These are phyloP conservation scores for Lanmaoa rubissima DNA, from an alignment of 768 basidiomycete species.

Conservation along the genomic window DNA sequence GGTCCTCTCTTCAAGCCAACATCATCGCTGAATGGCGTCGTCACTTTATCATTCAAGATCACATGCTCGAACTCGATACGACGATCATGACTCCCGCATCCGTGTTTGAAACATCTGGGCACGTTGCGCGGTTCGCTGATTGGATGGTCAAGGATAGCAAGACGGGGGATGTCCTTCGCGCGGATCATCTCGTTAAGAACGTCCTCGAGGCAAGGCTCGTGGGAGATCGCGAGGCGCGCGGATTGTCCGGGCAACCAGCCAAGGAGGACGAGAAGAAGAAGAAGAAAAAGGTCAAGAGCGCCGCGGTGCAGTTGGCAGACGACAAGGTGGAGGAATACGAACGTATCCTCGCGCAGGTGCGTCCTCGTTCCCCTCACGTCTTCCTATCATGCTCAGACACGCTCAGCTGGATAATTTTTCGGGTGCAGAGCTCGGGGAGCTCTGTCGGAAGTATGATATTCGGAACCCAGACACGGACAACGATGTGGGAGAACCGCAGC, in stretches of 20 bases:
- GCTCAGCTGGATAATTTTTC: constrained; percentile 74
- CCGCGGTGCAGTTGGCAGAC: constrained; percentile 73
- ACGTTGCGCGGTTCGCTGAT: constrained; percentile 96
- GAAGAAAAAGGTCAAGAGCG: constrained; percentile 68
- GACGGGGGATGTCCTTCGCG: constrained; percentile 95
- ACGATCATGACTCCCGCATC: constrained; percentile 95
- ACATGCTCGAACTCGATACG: constrained; percentile 98
- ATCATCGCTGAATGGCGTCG: constrained; percentile 95
- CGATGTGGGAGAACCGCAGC: constrained; percentile 87
- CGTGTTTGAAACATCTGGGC: constrained; percentile 95
- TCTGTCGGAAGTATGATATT: constrained; percentile 78
- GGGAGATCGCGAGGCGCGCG: constrained; percentile 88
- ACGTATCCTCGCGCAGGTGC: constrained; percentile 80
- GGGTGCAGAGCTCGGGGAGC: constrained; percentile 83
- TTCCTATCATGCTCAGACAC: neutral
- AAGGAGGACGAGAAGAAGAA: constrained; percentile 51
- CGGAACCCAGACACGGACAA: constrained; percentile 91
- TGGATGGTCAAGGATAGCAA: constrained; percentile 98
- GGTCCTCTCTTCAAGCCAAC: constrained; percentile 94
- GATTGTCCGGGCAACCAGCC: constrained; percentile 65
- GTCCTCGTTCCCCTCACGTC: constrained; percentile 19
- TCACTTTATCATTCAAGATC: constrained; percentile 97
- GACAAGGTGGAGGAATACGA: constrained; percentile 76
- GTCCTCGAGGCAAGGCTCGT: constrained; percentile 89
- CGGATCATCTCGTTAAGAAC: constrained; percentile 92